Evolutionary conservation across 345 rosid genomes (phyloP).

Genomic region (Linum tenue): DNA sequence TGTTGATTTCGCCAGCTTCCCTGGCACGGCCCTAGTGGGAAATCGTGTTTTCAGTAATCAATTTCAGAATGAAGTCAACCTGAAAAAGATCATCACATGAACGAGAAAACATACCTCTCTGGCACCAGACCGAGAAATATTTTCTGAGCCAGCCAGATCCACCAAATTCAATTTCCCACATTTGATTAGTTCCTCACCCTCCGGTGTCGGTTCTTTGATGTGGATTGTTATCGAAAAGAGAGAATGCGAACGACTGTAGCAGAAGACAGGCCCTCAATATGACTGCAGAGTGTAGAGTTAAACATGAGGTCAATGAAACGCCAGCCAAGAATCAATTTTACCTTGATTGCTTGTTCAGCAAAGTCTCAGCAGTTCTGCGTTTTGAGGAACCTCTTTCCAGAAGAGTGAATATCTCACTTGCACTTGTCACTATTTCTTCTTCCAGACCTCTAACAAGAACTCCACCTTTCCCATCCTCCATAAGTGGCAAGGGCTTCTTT

Average conservation of each 20-base stretch:
- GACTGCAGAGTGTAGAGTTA: conserved; percentile 8
- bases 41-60: conserved; percentile 2
- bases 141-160: conserved; percentile 98
- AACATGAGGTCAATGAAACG: neutral
- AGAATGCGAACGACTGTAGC: conserved; percentile 94
- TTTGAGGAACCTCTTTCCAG: conserved; percentile 96
- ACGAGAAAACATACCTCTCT: conserved; percentile 61
- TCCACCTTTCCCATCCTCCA: conserved; percentile 99
- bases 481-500: conserved; percentile 83
- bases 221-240: conserved; percentile 95
- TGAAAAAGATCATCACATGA: neutral
- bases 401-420: conserved; percentile 81
- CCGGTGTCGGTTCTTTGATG: conserved; percentile 95
- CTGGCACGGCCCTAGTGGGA: conserved; percentile 80
- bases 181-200: conserved; percentile 96
- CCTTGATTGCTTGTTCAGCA: conserved; percentile 98
- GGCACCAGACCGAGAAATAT: conserved; percentile 99
- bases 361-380: conserved; percentile 93
- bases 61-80: neutral
- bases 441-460: conserved; percentile 97
- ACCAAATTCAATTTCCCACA: conserved; percentile 97
- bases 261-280: conserved; percentile 6
- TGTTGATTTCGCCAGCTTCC: conserved; percentile 99
- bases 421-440: conserved; percentile 95
- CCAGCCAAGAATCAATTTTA: conserved; percentile 15